Base-by-base conservation (phyloP, 495 filamentous ascomycete species). In the Aspergillus nanangensis region DNA sequence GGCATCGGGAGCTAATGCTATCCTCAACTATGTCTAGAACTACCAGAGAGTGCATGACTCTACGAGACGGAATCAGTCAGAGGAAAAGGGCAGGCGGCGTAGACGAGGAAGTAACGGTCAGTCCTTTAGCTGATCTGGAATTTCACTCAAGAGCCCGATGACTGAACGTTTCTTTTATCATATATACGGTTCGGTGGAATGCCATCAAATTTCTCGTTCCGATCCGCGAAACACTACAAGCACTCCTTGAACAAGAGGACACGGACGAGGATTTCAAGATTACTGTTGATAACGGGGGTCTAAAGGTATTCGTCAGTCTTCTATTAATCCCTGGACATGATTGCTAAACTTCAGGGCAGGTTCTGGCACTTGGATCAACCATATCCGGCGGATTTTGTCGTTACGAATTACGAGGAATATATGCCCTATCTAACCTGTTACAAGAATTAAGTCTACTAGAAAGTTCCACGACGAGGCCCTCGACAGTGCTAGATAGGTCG, bases 261-360 rank as follows among this genome's bases (percentile, higher is more conserved):
- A 91, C 90, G 3, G 90, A 98, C 64, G 69, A 75, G 15, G 95
- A 97, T 61, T 83, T 83, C 70, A 89, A 96, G 64, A 98, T 98
- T 59, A 97, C 93, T 4, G 94, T 97, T 53, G 92, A 97, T 60
- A 93, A 97, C 69, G 69, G 74, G 45, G 93, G 93, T 10, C 93
- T 93, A 15, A 98, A 98, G 82, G 90, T 92, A 43, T 34, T 39
- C 43, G 15, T 15, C 4, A 1, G 9, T 11, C 18, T 8, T 7
- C 8, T 31, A 2, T 17, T 35, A 3, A n/a, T 23, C 11, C 4
- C 11, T 10, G 11, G 11, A 4, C 22, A 32, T 29, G 15, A 29
- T 19, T 24, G 11, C 27, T 37, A 38, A 48, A 19, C 0, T 43
- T 8, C 13, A 20, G 21, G 3, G 11, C 33, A 90, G 80, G 80